Evolutionary conservation across 495 filamentous ascomycete genomes (phyloP), one percentile per base, ranked within the genome.

Genomic region (Margaritispora aquatica): DNA sequence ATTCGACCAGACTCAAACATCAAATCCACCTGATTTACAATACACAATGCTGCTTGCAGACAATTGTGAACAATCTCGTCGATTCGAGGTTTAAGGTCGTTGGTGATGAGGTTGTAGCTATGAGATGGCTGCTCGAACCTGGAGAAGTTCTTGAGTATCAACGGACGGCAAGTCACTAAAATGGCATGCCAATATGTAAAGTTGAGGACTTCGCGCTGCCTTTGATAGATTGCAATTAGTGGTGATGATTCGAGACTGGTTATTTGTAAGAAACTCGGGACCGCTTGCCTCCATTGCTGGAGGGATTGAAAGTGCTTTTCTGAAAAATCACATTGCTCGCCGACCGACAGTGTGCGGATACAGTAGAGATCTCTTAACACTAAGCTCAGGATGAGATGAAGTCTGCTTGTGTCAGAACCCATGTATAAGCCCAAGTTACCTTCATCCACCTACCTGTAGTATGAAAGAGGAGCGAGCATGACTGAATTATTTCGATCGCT

Each of bases 141-240:
- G 15, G 29, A 5, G 20, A 48, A 48, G 21, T 48, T 48, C 15
- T 48, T 48, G 7, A 48, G n/a, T 48, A 48, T 7, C 4, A 22
- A 19, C 8, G 44, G 80, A 20, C 82, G 74, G 17, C 73, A 78
- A 10, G 75, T 69, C 29, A 84, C 75, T 38, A 85, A 84, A 56
- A 77, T 71, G 5, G 81, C 80, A 59, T 84, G 80, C 3, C 70
- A 73, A 59, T 80, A 77, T 10, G 80, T 77, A 19, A 85, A 67
- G 51, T 74, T 72, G 13, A 85, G 68, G 13, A 83, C 74, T 34
- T 74, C 74, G 29, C 74, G 76, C 64, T 85, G 81, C 19, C 80
- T 68, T 24, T 76, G 76, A 34, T 80, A 77, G 15, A 79, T 69
- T 23, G 74, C 75, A 0, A 9, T 31, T 17, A 84, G 66, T 49